Conservation (phyloP, 2,329 filamentous ascomycete species). For the Biscogniauxia mediterranea region DNA sequence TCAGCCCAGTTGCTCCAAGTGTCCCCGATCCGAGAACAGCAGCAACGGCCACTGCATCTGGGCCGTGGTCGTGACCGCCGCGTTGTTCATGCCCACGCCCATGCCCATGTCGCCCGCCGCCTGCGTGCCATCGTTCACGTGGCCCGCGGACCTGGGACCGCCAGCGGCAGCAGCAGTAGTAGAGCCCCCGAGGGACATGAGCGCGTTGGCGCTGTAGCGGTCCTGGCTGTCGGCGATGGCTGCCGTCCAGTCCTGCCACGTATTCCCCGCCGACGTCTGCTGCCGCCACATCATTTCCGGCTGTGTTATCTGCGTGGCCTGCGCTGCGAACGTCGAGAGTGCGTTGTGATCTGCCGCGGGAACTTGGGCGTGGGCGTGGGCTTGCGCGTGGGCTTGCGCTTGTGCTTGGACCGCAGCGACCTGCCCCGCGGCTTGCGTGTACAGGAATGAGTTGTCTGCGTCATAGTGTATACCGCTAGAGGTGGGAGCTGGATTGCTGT, state of each 20-base stretch:
- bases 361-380: constrained; percentile 19
- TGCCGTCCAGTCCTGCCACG: constrained; percentile 55
- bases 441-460: constrained; percentile 27
- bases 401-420: constrained; percentile 26
- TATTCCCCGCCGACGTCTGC: constrained; percentile 40
- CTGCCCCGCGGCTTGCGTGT: constrained; percentile 27
- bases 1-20: constrained; percentile 14
- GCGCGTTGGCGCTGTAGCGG: constrained; percentile 47
- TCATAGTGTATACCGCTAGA: constrained; percentile 27
- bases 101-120: constrained; percentile 22
- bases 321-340: constrained; percentile 29
- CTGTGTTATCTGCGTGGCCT: constrained; percentile 30
- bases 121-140: constrained; percentile 19
- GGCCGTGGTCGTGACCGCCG: constrained; percentile 23
- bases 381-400: constrained; percentile 28
- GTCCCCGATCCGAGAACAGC: constrained; percentile 31
- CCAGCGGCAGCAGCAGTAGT: constrained; percentile 4
- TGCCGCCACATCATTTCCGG: constrained; percentile 31
- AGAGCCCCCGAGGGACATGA: constrained; percentile 44
- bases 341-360: constrained; percentile 25
- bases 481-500: constrained; percentile 22
- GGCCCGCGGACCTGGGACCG: constrained; percentile 12
- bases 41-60: constrained; percentile 33
- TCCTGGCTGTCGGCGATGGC: constrained; percentile 50
- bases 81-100: constrained; percentile 24